Conservation (phyloP, 371 early-diverging fungal genomes). For the Mortierella sp. region DNA sequence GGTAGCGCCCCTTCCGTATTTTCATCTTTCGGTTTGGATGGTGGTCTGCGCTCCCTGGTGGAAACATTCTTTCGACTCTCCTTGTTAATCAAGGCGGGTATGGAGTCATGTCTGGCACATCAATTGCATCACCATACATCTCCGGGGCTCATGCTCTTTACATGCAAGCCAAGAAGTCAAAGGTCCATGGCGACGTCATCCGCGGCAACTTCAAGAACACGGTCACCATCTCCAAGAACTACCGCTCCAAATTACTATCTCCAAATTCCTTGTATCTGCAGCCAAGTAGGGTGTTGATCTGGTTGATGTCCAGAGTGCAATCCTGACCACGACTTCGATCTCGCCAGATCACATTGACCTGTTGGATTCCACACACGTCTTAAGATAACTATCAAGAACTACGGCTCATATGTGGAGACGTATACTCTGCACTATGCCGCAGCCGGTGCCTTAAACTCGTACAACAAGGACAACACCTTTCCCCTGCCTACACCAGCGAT, state of each 20-base stretch:
- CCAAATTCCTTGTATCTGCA: too few relatives aligned
- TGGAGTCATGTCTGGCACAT: slow-evolving; percentile 70
- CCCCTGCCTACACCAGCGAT: slow-evolving; percentile 27
- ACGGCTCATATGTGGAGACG: slow-evolving; percentile 60
- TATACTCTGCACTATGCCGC: slow-evolving; percentile 62
- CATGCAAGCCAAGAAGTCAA: slow-evolving; percentile 55
- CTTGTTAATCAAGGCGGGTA: slow-evolving; percentile 64
- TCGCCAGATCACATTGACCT: slow-evolving; percentile 73
- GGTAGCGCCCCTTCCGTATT: slow-evolving; percentile 63
- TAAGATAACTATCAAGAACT: slow-evolving; percentile 68
- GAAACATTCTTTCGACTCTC: slow-evolving; percentile 77
- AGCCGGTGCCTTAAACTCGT: slow-evolving; percentile 61
- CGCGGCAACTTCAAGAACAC: slow-evolving; percentile 65
- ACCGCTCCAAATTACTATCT: slow-evolving; percentile 53
- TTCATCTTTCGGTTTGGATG: slow-evolving; percentile 76
- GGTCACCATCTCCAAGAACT: slow-evolving; percentile 57
- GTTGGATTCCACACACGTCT: slow-evolving; percentile 69
- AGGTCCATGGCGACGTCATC: slow-evolving; percentile 30
- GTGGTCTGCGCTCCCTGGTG: slow-evolving; percentile 80
- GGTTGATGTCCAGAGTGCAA: slow-evolving; percentile 71
- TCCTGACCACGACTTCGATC: slow-evolving; percentile 63
- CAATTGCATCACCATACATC: slow-evolving; percentile 81
- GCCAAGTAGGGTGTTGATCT: slow-evolving; percentile 81
- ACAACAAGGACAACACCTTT: slow-evolving; percentile 33
- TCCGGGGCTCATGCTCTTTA: slow-evolving; percentile 77